These are phyloP conservation scores for Saccharomyces pastorianus DNA, from an alignment of 1,139 yeast species.

Conservation along the genomic window DNA sequence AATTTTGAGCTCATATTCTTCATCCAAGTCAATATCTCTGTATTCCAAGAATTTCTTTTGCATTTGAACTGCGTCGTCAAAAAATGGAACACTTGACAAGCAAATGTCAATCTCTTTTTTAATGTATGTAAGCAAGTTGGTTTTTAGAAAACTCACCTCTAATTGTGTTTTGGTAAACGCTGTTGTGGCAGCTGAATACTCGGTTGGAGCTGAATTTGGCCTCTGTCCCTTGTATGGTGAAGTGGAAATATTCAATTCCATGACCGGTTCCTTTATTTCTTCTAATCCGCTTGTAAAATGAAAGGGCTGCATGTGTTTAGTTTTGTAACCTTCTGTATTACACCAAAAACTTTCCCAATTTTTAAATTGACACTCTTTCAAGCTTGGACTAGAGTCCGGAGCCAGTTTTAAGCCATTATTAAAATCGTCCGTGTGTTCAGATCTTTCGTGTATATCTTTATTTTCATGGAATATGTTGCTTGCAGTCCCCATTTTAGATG, in stretches of 20 bases:
- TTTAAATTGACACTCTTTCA: not conserved
- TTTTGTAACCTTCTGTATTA: not conserved
- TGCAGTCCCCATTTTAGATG: not conserved
- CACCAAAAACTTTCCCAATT: not conserved
- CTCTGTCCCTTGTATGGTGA: not conserved
- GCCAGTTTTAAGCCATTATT: not conserved
- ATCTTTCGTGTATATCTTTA: not conserved
- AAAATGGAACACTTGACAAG: not conserved
- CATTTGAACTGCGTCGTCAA: not conserved
- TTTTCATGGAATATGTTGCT: not conserved
- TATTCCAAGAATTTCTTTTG: not conserved
- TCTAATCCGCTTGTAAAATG: not conserved
- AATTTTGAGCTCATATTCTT: not conserved
- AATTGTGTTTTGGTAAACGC: not conserved
- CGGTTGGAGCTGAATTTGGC: not conserved
- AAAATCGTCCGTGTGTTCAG: not conserved
- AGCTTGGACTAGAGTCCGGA: not conserved
- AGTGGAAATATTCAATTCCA: not conserved
- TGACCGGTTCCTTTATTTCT: not conserved
- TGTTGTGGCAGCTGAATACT: not conserved
- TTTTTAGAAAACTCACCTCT: not conserved
- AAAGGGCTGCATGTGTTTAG: not conserved
- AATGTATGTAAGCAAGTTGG: not conserved
- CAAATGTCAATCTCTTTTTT: not conserved
- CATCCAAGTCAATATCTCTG: not conserved